Evolutionary conservation across 2,329 filamentous ascomycete genomes (phyloP).

Genomic region (Pseudocercospora macadamiae): DNA sequence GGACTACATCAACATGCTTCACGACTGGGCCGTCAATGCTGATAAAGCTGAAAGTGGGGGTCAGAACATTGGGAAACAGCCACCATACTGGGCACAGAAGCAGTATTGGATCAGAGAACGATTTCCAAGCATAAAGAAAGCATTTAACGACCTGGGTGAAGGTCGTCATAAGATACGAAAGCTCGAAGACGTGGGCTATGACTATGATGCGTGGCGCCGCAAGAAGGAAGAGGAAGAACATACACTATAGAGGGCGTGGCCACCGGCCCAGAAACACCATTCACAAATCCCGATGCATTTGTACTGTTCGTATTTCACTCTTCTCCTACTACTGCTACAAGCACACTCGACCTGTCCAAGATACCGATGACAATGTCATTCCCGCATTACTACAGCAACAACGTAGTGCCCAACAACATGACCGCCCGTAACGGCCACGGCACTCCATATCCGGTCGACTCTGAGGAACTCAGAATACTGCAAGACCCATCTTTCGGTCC

Average conservation of each 20-base stretch:
- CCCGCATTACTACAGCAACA: neutral
- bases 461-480: slow-evolving; percentile 2
- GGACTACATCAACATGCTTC: slow-evolving; percentile 69
- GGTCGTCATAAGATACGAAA: slow-evolving; percentile 59
- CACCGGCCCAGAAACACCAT: neutral
- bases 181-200: slow-evolving; percentile 69
- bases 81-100: slow-evolving; percentile 71
- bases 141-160: slow-evolving; percentile 69
- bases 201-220: slow-evolving; percentile 38
- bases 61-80: slow-evolving; percentile 59
- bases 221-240: slow-evolving; percentile 24
- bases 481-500: slow-evolving; percentile 7
- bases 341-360: neutral
- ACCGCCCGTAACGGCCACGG: neutral
- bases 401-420: neutral
- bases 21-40: slow-evolving; percentile 62
- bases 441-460: slow-evolving; percentile 5
- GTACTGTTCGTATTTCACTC: neutral
- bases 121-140: slow-evolving; percentile 70
- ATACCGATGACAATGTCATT: neutral
- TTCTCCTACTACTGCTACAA: neutral
- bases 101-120: slow-evolving; percentile 72
- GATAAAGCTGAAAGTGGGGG: slow-evolving; percentile 2
- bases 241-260: neutral
- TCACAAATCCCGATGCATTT: neutral